These are phyloP conservation scores for Raffaelea ambrosiae DNA, from an alignment of 2,329 filamentous ascomycete species.

Conservation along the genomic window DNA sequence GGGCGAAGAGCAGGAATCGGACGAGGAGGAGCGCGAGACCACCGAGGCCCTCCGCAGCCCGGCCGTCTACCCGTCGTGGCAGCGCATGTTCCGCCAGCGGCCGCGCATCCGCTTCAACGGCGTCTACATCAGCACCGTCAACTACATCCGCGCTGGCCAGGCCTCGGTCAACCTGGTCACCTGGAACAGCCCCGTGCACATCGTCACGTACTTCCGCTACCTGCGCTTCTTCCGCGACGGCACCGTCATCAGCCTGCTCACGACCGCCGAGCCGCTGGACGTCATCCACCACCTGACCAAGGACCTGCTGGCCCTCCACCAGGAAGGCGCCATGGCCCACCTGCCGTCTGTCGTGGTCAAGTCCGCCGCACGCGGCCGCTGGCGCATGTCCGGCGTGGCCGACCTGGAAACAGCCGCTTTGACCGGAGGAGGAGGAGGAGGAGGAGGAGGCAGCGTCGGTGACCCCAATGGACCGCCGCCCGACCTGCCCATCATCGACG, in stretches of 20 bases:
- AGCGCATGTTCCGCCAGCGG: slow-evolving; percentile 67
- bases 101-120: slow-evolving; percentile 91
- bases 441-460: slow-evolving; percentile 10
- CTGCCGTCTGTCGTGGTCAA: slow-evolving; percentile 53
- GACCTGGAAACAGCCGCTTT: not conserved
- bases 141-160: slow-evolving; percentile 81
- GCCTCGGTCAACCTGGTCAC: slow-evolving; percentile 60
- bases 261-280: slow-evolving; percentile 72
- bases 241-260: slow-evolving; percentile 69
- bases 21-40: not conserved
- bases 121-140: slow-evolving; percentile 93
- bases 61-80: slow-evolving; percentile 39
- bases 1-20: not conserved
- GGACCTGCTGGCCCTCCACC: slow-evolving; percentile 50
- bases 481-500: not conserved
- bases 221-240: slow-evolving; percentile 92
- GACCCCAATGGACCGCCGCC: not conserved
- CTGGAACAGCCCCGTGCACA: slow-evolving; percentile 79
- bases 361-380: slow-evolving; percentile 52
- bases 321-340: slow-evolving; percentile 25
- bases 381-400: slow-evolving; percentile 34
- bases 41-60: not conserved
- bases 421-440: slow-evolving; percentile 19
- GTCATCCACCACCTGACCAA: slow-evolving; percentile 77
- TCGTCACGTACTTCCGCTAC: slow-evolving; percentile 97